Evolutionary conservation across 805 yeast species (phyloP), one percentile per base, ranked within the genome.

Genomic region (Komagataella phaffii): DNA sequence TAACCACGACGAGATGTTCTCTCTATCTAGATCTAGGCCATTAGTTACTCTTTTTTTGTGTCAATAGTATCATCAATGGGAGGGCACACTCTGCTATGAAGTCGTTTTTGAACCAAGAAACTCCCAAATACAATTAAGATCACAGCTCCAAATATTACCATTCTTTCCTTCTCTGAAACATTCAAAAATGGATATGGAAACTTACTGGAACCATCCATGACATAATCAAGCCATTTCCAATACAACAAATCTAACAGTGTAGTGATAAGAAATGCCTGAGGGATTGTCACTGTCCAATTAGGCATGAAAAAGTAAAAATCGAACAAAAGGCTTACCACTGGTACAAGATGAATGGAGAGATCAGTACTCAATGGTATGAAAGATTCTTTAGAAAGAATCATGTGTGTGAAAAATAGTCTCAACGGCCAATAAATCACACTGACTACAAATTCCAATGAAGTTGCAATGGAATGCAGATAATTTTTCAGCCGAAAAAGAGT

Each of bases 111-210:
- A 3, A 53, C 14, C 7, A 55, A 53, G 49, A 65, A 65, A 4
- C 60, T 56, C 5, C 57, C 49, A 56, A 72, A 66, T 0, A 73
- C 77, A 6, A 68, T 24, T 4, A 68, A 52, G 0, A 71, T 65
- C 8, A 83, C 77, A 6, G 65, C 56, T 0, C 61, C 65, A 60
- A 83, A 83, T 18, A 83, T 75, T 6, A 71, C 54, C 1, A 70
- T 61, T 53, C 85, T 70, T 18, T 63, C 63, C 7, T 66, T 64
- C 36, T 68, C 74, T 5, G 65, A 68, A 12, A 76, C 83, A 59
- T 83, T 76, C 58, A 84, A 66, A 59, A 84, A 84, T 7, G 82
- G 85, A 59, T 84, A 84, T 0, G 91, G 91, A 57, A 77, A 83
- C 17, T 45, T 40, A 10, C 60, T 58, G 17, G 64, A 67, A 2